Conservation (phyloP, 306 rosid species). For the Citrullus amarus region DNA sequence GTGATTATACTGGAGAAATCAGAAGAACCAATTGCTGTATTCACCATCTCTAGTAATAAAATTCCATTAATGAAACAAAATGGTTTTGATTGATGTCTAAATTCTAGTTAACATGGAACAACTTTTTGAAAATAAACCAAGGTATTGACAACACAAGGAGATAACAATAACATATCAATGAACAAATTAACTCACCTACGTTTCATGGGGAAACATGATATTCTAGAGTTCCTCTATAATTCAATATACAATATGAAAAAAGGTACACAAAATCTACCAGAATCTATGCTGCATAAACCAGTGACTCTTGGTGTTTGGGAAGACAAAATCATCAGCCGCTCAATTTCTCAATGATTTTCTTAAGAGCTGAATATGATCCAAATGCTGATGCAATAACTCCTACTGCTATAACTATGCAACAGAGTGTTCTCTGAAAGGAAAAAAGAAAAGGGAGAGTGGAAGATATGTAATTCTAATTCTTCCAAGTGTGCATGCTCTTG, state of each 20-base stretch:
- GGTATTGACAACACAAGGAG: not conserved
- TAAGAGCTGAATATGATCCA: slow-evolving; percentile 48
- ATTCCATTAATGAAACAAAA: not conserved
- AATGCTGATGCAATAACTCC: slow-evolving; percentile 32
- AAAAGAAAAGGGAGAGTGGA: not conserved
- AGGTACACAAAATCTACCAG: slow-evolving; percentile 2
- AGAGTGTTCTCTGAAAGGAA: slow-evolving; percentile 37
- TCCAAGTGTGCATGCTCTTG: too few relatives aligned
- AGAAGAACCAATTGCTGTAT: not conserved
- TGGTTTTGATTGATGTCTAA: not conserved
- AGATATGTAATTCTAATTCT: not conserved
- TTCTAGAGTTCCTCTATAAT: not conserved
- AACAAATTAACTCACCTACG: not conserved
- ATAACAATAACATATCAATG: not conserved
- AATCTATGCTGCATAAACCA: not conserved
- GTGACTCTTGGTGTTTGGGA: not conserved
- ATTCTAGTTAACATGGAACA: not conserved
- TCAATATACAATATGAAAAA: not conserved
- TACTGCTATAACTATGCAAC: slow-evolving; percentile 39
- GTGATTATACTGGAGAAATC: not conserved
- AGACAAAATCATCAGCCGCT: slow-evolving; percentile 22
- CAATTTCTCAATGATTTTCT: slow-evolving; percentile 44
- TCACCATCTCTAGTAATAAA: not conserved
- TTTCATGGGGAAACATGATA: not conserved
- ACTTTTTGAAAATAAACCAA: not conserved